These are phyloP conservation scores for Colletotrichum sidae DNA, from an alignment of 2,329 filamentous ascomycete species.

Conservation along the genomic window DNA sequence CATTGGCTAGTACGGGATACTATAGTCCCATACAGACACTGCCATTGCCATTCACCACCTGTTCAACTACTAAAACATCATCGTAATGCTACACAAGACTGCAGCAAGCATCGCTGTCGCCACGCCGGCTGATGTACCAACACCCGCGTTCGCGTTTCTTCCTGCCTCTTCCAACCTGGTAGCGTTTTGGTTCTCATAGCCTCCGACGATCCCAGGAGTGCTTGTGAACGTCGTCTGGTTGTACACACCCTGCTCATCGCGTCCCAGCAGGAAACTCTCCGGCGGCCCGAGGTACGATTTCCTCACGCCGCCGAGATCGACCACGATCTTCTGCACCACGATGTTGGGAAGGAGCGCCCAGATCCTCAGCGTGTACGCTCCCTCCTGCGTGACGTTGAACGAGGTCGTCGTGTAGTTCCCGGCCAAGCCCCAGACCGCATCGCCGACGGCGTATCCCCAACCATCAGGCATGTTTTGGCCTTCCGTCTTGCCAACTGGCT, in stretches of 20 bases:
- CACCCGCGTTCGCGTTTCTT: constrained; percentile 1
- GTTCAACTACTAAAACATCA: not conserved
- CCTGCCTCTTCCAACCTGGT: not conserved
- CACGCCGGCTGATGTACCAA: not conserved
- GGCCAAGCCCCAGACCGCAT: constrained; percentile 58
- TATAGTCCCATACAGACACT: too few species aligned
- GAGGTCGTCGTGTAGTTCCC: constrained; percentile 58
- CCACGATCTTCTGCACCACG: constrained; percentile 66
- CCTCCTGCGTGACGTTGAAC: constrained; percentile 54
- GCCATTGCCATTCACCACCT: too few species aligned
- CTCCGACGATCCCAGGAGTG: constrained; percentile 35
- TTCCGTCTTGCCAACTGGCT: constrained; percentile 55
- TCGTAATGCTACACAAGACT: not conserved
- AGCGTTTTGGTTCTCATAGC: constrained; percentile 13
- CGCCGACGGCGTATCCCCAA: constrained; percentile 57
- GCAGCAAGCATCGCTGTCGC: constrained; percentile 1
- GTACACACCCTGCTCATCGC: constrained; percentile 51
- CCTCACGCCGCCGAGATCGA: constrained; percentile 66
- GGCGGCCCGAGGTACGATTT: constrained; percentile 67
- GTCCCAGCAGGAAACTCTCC: constrained; percentile 62
- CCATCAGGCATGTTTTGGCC: constrained; percentile 54
- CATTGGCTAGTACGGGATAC: too few species aligned
- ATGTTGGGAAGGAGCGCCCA: constrained; percentile 65
- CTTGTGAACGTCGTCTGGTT: constrained; percentile 52
- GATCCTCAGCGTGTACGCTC: constrained; percentile 61